phyloP scores from a whole-genome alignment of 768 basidiomycete genomes.

The Pleurotus giganteus region DNA sequence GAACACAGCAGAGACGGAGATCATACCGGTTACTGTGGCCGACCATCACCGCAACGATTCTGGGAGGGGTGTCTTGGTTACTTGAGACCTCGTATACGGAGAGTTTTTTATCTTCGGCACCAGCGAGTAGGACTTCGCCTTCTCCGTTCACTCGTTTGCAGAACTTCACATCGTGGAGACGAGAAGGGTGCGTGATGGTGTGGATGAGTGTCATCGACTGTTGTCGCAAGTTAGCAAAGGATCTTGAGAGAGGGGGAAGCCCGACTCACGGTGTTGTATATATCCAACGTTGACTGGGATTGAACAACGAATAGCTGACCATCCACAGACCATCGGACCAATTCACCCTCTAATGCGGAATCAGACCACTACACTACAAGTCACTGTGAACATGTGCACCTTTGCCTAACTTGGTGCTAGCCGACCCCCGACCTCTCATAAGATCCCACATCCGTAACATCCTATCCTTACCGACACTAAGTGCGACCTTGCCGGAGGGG shows the following conservation, averaged over 20 bases:
- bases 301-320: slow-evolving; percentile 84
- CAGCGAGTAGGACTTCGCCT: slow-evolving; percentile 75
- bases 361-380: no score
- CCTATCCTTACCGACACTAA: slow-evolving; percentile 88
- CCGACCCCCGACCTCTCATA: slow-evolving; percentile 89
- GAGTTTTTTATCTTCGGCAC: slow-evolving; percentile 87
- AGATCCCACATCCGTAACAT: slow-evolving; percentile 98
- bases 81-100: slow-evolving; percentile 67
- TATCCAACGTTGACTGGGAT: slow-evolving; percentile 67
- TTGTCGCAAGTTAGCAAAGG: not conserved
- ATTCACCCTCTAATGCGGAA: slow-evolving; percentile 70
- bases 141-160: slow-evolving; percentile 52
- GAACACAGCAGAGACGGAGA: not conserved
- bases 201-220: slow-evolving; percentile 81
- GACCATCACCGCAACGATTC: slow-evolving; percentile 64
- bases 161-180: slow-evolving; percentile 85
- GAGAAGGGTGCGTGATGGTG: slow-evolving; percentile 72
- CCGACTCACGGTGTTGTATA: slow-evolving; percentile 72
- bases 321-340: slow-evolving; percentile 83
- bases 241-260: not conserved
- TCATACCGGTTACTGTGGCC: slow-evolving; percentile 88
- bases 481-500: slow-evolving; percentile 86
- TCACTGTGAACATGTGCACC: no score
- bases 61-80: slow-evolving; percentile 44
- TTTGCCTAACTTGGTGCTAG: slow-evolving; percentile 86